Evolutionary conservation across 805 yeast species (phyloP), one percentile per base, ranked within the genome.

Genomic region (Sugiyamaella valdiviana): DNA sequence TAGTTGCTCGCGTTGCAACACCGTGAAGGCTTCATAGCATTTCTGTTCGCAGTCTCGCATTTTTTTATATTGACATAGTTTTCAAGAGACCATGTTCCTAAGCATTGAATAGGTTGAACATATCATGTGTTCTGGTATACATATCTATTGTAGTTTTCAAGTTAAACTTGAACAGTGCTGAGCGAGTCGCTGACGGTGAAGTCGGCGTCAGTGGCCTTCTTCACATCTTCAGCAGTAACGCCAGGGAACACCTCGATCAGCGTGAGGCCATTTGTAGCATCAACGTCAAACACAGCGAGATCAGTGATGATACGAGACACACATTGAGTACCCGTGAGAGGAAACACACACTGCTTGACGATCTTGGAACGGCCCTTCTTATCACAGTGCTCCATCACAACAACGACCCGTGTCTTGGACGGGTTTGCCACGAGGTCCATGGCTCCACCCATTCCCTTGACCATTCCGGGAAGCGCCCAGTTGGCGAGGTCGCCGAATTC

Each of bases 371-470:
- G 56, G n/a, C 74, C 74, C 56, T 72, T 69, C 55, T 64, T 67
- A 52, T 72, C 75, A 40, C 59, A 62, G 49, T 71, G 75, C 51
- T 72, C 76, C 71, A 67, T 71, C 47, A 71, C 62, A 10, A 70
- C 71, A 17, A 71, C 70, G 15, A 71, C 74, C 46, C 63, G 61
- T 2, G 75, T 71, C 19, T 60, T 53, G 22, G 59, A 56, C 14
- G 75, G 73, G 51, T 71, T 71, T 15, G 73, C 66, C 14, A 72
- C 75, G 35, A 72, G 61, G 56, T 72, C 75, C 76, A 72, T 72
- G 9, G 75, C 75, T n/a, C 75, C 75, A 14, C 75, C 75, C 74
- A 72, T 72, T 19, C 76, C 75, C 54, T 68, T 72, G 24, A 72
- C 69, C 53, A 64, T 59, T 7, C 75, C 74, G 2, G 76, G 75